Percentiles rank a stretch among this genome's conserved stretches.
Conservation (phyloP, 148 eudicot species). For the Agrostemma githago region DNA sequence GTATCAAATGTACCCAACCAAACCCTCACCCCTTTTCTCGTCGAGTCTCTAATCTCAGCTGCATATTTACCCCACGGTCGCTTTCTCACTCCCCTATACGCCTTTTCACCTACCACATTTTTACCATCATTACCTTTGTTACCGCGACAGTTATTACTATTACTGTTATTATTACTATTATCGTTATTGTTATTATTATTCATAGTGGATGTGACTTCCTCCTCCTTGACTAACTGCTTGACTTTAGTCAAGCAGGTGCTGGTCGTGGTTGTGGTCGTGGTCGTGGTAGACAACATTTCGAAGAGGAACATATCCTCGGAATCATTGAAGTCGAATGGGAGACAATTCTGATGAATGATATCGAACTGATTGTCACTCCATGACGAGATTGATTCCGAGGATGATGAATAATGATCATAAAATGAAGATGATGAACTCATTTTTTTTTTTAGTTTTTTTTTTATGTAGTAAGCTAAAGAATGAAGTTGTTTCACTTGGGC, state of each 20-base stretch:
- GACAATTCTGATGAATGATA: slow-evolving; percentile 6
- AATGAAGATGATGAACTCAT: slow-evolving; percentile 20
- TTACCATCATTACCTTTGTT: too few relatives aligned
- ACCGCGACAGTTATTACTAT: not conserved
- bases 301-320: slow-evolving; percentile 63
- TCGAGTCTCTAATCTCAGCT: slow-evolving; percentile 75
- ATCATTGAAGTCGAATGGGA: slow-evolving; percentile 63
- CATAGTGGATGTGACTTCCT: slow-evolving; percentile 36
- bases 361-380: slow-evolving; percentile 13
- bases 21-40: slow-evolving; percentile 69
- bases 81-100: slow-evolving; percentile 58
- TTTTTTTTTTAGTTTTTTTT: not conserved
- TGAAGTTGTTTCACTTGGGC: not conserved
- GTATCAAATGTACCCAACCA: slow-evolving; percentile 82
- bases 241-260: not conserved
- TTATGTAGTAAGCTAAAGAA: not conserved
- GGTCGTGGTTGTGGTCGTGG: slow-evolving; percentile 17
- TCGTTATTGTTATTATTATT: too few relatives aligned
- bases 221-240: slow-evolving; percentile 24
- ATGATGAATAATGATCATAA: slow-evolving; percentile 14
- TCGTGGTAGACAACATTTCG: slow-evolving; percentile 32
- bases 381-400: slow-evolving; percentile 14
- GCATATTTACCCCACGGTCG: slow-evolving; percentile 86
- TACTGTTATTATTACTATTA: not conserved
- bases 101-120: not conserved